Conservation (phyloP, 2,329 filamentous ascomycete species). For the Colletotrichum godetiae region DNA sequence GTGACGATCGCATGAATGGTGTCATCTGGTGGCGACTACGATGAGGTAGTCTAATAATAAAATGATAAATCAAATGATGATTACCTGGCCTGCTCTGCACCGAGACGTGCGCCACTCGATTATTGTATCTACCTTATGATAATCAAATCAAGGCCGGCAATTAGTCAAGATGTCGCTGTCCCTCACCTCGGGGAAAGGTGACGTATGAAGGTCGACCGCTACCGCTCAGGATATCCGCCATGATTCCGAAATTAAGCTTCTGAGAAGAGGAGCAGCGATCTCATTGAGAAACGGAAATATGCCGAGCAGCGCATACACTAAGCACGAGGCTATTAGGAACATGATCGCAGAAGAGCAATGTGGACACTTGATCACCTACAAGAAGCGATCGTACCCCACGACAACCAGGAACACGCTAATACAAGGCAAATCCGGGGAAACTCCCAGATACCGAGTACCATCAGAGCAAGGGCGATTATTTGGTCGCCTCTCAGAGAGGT, state of each 20-base stretch:
- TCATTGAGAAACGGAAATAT: conserved; percentile 14
- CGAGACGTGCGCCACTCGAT: fast-evolving
- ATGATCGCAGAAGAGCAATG: neutral
- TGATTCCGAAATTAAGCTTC: neutral
- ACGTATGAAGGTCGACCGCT: too few species aligned
- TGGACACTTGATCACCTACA: neutral
- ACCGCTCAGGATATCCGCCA: neutral
- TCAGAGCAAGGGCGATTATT: neutral
- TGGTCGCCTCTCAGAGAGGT: neutral
- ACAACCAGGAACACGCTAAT: neutral
- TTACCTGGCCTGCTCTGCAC: neutral
- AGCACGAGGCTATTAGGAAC: fast-evolving
- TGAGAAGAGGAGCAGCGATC: neutral
- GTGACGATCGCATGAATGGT: neutral
- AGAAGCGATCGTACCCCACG: neutral
- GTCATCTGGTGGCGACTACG: conserved; percentile 11
- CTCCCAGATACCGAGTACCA: neutral
- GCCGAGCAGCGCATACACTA: conserved; percentile 18
- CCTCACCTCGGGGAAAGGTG: neutral
- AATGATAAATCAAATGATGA: neutral
- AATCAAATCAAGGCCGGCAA: neutral
- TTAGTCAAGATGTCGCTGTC: neutral
- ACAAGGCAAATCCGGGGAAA: conserved; percentile 11
- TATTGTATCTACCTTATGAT: neutral
- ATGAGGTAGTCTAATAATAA: conserved; percentile 25